Percentiles rank a stretch among this genome's conserved stretches.
phyloP scores from a whole-genome alignment of 345 rosid genomes.

The Rhizophora mangle region DNA sequence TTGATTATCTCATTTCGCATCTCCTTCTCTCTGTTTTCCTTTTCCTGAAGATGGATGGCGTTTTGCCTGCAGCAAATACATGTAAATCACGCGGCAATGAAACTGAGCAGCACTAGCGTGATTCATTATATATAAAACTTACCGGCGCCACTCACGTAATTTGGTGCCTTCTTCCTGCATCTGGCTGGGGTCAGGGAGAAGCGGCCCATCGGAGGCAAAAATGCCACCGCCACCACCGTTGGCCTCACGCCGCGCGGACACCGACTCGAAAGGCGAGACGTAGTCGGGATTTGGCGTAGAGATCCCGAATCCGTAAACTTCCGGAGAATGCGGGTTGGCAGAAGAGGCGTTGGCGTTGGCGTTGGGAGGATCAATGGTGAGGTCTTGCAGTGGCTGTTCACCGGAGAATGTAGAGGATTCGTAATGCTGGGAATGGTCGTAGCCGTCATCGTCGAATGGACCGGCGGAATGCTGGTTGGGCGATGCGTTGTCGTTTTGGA shows the following conservation, averaged over 20 bases:
- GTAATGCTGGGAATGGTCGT: background rate
- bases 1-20: slow-evolving; percentile 79
- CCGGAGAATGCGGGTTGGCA: slow-evolving; percentile 37
- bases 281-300: slow-evolving; percentile 40
- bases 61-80: too few species aligned
- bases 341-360: background rate
- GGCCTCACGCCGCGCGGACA: background rate
- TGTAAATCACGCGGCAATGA: too few species aligned
- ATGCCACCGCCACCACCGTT: background rate
- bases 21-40: slow-evolving; percentile 92
- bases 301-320: slow-evolving; percentile 42
- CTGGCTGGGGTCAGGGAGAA: slow-evolving; percentile 19
- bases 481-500: background rate
- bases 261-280: slow-evolving; percentile 15
- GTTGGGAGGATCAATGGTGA: background rate
- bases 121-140: too few species aligned
- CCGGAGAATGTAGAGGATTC: background rate
- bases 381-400: background rate
- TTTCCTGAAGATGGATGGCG: slow-evolving; percentile 45
- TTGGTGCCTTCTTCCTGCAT: slow-evolving; percentile 24
- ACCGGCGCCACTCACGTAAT: slow-evolving; percentile 31
- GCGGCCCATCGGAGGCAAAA: slow-evolving; percentile 23
- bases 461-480: background rate
- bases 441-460: background rate
- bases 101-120: too few species aligned